phyloP scores from a whole-genome alignment of 768 basidiomycete species.

The Mycena indigotica region DNA sequence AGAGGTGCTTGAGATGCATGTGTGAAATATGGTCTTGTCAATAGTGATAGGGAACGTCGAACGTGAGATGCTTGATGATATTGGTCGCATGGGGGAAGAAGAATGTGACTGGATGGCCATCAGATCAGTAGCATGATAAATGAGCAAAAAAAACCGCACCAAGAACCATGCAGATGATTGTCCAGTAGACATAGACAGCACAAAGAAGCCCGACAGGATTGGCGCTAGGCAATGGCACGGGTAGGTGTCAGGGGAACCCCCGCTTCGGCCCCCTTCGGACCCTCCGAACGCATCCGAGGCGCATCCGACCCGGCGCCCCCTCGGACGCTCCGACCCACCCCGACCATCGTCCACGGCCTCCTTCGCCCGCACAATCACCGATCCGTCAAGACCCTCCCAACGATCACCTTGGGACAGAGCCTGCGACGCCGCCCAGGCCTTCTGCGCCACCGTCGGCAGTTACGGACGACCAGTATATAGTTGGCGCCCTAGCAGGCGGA shows the following conservation, averaged over 20 bases:
- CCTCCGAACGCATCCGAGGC: no score
- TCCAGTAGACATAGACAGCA: background rate
- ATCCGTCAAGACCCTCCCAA: no score
- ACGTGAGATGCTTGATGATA: background rate
- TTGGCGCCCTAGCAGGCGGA: no score
- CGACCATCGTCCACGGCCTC: no score
- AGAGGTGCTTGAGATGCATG: constrained; percentile 1
- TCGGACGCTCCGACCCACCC: no score
- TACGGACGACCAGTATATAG: no score
- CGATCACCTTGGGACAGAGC: no score
- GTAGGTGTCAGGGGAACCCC: background rate
- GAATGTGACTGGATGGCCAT: background rate
- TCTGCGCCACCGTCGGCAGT: no score
- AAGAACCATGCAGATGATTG: no score
- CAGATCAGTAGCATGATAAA: background rate
- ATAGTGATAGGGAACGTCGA: background rate
- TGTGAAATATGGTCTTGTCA: constrained; percentile 3
- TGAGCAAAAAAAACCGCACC: background rate
- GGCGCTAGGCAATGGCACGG: background rate
- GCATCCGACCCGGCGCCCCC: no score
- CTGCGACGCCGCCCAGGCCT: no score
- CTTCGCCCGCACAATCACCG: no score
- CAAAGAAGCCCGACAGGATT: background rate
- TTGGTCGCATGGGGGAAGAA: constrained; percentile 1
- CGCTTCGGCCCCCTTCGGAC: background rate